Evolutionary conservation across 2,329 filamentous ascomycete species (phyloP).

Genomic region (Alternaria dauci): DNA sequence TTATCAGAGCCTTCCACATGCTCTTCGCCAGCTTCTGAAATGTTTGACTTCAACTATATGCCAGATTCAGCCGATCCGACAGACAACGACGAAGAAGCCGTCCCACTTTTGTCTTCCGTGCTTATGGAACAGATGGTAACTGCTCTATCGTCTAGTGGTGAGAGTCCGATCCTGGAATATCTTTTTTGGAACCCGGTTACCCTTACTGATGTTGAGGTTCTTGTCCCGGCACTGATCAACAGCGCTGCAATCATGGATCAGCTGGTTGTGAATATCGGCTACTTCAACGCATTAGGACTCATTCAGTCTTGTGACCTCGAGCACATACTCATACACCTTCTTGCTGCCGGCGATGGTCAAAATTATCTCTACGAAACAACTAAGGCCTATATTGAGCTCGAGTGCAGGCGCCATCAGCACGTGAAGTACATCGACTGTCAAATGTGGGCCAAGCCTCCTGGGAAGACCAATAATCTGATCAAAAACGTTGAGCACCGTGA

Average conservation of each 20-base stretch:
- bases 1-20: neutral
- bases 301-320: conserved; percentile 7
- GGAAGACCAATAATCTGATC: neutral
- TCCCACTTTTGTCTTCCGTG: too few species aligned
- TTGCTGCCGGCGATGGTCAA: conserved; percentile 1
- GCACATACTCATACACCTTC: conserved; percentile 7
- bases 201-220: conserved; percentile 7
- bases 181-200: conserved; percentile 1
- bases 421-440: neutral
- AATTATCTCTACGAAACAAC: conserved; percentile 2
- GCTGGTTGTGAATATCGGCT: conserved; percentile 13
- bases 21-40: neutral
- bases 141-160: neutral
- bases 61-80: neutral
- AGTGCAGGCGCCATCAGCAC: neutral
- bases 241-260: conserved; percentile 2
- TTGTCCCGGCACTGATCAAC: conserved; percentile 7
- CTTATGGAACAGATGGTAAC: neutral
- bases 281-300: neutral
- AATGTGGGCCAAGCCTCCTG: neutral
- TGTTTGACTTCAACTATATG: neutral
- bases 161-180: conserved; percentile 1
- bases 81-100: neutral
- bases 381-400: neutral
- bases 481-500: neutral